Evolutionary conservation across 768 basidiomycete genomes (phyloP).

Genomic region (Xanthoconium stramineum): DNA sequence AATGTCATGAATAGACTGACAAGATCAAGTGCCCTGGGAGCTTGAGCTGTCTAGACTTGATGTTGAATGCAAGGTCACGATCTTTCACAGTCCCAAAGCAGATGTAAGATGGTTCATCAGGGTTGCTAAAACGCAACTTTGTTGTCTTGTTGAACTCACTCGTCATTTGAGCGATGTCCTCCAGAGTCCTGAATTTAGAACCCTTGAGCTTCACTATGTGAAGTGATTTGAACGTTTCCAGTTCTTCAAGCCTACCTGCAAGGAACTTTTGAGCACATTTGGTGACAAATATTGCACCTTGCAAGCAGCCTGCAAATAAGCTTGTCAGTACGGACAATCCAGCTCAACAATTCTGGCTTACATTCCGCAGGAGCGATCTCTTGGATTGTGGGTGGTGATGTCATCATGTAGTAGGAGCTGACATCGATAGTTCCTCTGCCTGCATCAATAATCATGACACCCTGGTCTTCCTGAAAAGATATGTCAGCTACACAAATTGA

Average conservation of each 20-base stretch:
- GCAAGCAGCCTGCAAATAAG: conserved; percentile 39
- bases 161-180: conserved; percentile 42
- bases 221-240: background rate
- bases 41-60: no score
- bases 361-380: conserved; percentile 49
- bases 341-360: conserved; percentile 16
- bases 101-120: conserved; percentile 42
- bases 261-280: conserved; percentile 41
- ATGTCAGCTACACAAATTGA: background rate
- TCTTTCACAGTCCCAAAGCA: conserved; percentile 37
- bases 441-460: conserved; percentile 54
- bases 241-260: conserved; percentile 25
- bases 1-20: no score
- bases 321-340: background rate
- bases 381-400: conserved; percentile 35
- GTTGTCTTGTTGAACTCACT: conserved; percentile 45
- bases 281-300: conserved; percentile 51
- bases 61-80: no score
- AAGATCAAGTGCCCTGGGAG: no score
- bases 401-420: conserved; percentile 47
- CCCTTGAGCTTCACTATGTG: conserved; percentile 37
- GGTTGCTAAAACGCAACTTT: conserved; percentile 42
- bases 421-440: conserved; percentile 65
- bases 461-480: conserved; percentile 38
- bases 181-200: conserved; percentile 37